Evolutionary conservation across 2,329 filamentous ascomycete species (phyloP), one percentile per base, ranked within the genome.

Genomic region (Fulvia fulva): DNA sequence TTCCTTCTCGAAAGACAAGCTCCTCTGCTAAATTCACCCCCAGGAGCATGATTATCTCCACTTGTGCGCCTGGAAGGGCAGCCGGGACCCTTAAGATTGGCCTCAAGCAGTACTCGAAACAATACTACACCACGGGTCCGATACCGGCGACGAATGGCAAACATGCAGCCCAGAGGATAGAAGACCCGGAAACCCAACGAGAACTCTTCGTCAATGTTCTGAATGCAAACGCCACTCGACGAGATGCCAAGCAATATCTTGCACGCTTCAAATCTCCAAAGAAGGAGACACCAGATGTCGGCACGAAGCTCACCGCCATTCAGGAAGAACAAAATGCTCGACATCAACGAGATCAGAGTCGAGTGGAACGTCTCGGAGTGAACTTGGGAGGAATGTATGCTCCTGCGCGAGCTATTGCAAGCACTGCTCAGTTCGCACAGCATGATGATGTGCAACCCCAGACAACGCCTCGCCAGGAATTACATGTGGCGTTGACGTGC

Each of bases 241-340:
- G 94, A 67, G 94, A 99, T 77, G 91, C 92, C 50, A 92, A 89
- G 74, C 87, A 90, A 37, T 99, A 97, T 71, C 81, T 99, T 16
- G 88, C 94, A 66, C 92, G 91, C 61, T 96, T 97, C 72, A 87
- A 85, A n/a, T 44, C 62, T 19, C 58, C 65, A 1, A 70, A 66
- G 57, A 66, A 19, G 71, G 76, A 53, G 75, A 76, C 54, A 67
- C 75, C 46, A 71, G 78, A 60, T 71, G 21, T 53, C 26, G 28
- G 26, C 8, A 19, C 16, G 6, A 44, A 26, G 19, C 65, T 41
- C 52, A 62, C 51, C 19, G 57, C 63, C 41, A 43, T 58, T 16
- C 55, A 66, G 32, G 61, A 63, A 23, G 62, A 68, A 32, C 51
- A 56, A 9, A 63, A 67, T 58, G 66, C 66, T 9, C 55, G 59